Evolutionary conservation across 2,329 filamentous ascomycete genomes (phyloP), one percentile per base, ranked within the genome.

Genomic region (Phyllosticta ampelicida): DNA sequence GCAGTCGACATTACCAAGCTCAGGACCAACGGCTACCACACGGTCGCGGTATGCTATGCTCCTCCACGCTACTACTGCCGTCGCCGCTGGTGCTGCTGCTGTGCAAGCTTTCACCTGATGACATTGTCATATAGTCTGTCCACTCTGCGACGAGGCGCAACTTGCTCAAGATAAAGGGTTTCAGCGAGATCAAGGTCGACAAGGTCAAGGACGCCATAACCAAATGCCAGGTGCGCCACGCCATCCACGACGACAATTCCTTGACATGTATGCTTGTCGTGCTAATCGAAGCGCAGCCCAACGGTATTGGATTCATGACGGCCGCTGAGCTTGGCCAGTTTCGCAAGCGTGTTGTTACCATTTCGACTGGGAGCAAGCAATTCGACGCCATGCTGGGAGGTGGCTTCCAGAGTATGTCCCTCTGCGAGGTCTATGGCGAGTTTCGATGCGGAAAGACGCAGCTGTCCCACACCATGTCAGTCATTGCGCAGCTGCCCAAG

Each of bases 381-480:
- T 81, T 86, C 59, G 83, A 87, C 67, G 70, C 78, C 16, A 83
- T 85, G 60, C 76, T 87, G 4, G 81, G 80, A 63, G 85, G 82
- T 61, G 84, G 84, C 21, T 86, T 87, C 63, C 82, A 86, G 68
- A 86, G 83, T 50, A 83, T 84, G 80, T 86, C 83, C 65, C 85
- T 87, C 67, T 86, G 80, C 63, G 84, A 84, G 65, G 78, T 83
- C 23, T 84, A 79, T 68, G 81, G 81, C 61, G 81, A 84, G 64
- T 84, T 79, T 63, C 77, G 81, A 62, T 87, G 84, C 67, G 84
- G 85, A 60, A 87, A 87, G 72, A 86, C 84, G 18, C 85, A 87
- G 67, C 74, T 87, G 26, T 83, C 81, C 4, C 85, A 86, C 67
- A 87, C 85, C 5, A 82, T 86, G 77, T 82, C 82, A 49, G 84